Evolutionary conservation across 345 rosid genomes (phyloP).

Genomic region (Eucalyptus sp.): DNA sequence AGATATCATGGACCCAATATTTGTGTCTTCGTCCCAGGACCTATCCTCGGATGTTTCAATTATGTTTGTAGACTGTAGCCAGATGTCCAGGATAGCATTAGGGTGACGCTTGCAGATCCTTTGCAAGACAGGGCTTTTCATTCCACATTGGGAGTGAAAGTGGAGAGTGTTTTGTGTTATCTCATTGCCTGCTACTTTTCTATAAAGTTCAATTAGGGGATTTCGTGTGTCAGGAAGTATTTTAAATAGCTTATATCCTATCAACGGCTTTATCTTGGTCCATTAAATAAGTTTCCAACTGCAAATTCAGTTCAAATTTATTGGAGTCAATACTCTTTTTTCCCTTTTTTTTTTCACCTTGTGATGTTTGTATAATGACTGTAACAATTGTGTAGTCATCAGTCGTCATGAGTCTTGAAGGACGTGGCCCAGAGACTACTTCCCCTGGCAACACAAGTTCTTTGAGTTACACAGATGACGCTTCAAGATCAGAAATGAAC

Average conservation of each 20-base stretch:
- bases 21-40: not conserved
- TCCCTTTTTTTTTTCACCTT: no score
- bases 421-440: conserved; percentile 12
- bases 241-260: not conserved
- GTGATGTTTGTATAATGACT: not conserved
- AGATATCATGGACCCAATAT: not conserved
- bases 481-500: conserved; percentile 2
- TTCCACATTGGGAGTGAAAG: not conserved
- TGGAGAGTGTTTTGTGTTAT: not conserved
- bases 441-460: conserved; percentile 12
- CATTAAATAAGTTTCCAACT: not conserved
- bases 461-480: conserved; percentile 26
- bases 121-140: not conserved
- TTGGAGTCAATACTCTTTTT: not conserved
- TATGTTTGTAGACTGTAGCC: not conserved
- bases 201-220: not conserved
- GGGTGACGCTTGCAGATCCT: not conserved
- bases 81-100: not conserved
- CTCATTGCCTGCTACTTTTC: not conserved
- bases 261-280: not conserved
- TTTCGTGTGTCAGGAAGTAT: not conserved
- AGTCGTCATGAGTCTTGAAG: conserved; percentile 40
- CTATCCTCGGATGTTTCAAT: not conserved
- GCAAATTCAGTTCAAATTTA: not conserved
- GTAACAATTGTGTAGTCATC: conserved; percentile 23